Conservation (phyloP, 2,329 filamentous ascomycete species). For the Huntiella omanensis region DNA sequence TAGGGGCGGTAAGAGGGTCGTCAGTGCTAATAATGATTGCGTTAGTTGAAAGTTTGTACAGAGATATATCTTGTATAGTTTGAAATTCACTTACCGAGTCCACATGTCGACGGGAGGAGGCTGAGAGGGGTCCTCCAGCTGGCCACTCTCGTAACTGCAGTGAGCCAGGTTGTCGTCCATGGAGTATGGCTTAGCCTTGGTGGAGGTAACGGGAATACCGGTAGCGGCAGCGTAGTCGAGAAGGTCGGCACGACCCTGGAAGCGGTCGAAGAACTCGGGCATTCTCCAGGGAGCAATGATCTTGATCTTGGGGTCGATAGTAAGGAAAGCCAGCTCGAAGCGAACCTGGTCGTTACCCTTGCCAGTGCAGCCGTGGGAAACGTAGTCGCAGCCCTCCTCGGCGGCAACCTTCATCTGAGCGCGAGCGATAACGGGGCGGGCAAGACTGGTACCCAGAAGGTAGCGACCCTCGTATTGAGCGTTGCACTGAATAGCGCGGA, state of each 20-base stretch:
- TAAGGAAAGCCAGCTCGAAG: constrained; percentile 21
- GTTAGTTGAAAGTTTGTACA: not conserved
- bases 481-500: constrained; percentile 52
- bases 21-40: constrained; percentile 19
- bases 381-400: constrained; percentile 17
- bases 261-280: constrained; percentile 49
- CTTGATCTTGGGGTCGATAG: constrained; percentile 44
- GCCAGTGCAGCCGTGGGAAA: constrained; percentile 32
- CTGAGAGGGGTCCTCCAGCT: constrained; percentile 39
- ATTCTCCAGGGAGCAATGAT: constrained; percentile 60
- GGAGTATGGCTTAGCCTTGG: constrained; percentile 52
- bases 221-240: constrained; percentile 50
- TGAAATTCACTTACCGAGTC: constrained; percentile 23
- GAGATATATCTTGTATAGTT: not conserved
- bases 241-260: constrained; percentile 53
- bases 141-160: constrained; percentile 64
- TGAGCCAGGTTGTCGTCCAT: constrained; percentile 53
- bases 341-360: constrained; percentile 29
- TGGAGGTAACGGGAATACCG: constrained; percentile 53
- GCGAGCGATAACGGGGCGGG: constrained; percentile 45
- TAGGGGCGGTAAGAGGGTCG: constrained; percentile 44
- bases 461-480: constrained; percentile 39
- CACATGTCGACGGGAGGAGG: constrained; percentile 52
- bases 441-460: constrained; percentile 32
- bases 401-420: constrained; percentile 32